These are phyloP conservation scores for Candida labiduridarum DNA, from an alignment of 1,139 yeast genomes.

Conservation along the genomic window DNA sequence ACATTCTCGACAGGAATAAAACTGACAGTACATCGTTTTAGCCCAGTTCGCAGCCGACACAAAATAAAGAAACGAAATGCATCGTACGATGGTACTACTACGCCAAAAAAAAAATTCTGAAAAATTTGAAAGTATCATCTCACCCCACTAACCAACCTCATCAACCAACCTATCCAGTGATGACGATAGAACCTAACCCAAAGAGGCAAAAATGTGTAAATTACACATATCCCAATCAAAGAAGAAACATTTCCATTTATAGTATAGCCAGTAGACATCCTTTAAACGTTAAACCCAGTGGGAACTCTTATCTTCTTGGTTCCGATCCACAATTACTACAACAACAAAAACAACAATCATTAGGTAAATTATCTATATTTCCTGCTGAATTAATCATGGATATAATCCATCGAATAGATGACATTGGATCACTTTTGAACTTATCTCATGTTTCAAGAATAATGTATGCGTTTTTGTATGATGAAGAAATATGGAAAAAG, in stretches of 20 bases:
- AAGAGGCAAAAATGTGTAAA: constrained; percentile 17
- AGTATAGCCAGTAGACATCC: constrained; percentile 54
- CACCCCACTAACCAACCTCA: neutral
- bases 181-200: constrained; percentile 8
- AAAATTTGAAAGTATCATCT: neutral
- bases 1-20: too few relatives aligned
- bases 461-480: constrained; percentile 70
- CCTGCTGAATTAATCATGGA: constrained; percentile 62
- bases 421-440: constrained; percentile 46
- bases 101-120: neutral
- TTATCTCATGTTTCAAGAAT: constrained; percentile 63
- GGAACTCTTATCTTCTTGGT: constrained; percentile 49
- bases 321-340: constrained; percentile 25
- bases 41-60: too few relatives aligned
- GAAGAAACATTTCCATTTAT: constrained; percentile 26
- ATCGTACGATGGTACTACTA: too few relatives aligned
- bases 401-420: constrained; percentile 47
- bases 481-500: constrained; percentile 80
- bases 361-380: constrained; percentile 57
- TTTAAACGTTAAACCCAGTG: constrained; percentile 72
- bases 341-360: constrained; percentile 29
- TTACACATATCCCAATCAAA: constrained; percentile 16
- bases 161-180: neutral
- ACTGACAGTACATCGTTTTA: too few relatives aligned
- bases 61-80: too few relatives aligned